A percentile compares a stretch with the other conserved stretches of the same genome.
These are phyloP conservation scores for Beverwykella pulmonaria DNA, from an alignment of 495 filamentous ascomycete genomes.

Conservation along the genomic window DNA sequence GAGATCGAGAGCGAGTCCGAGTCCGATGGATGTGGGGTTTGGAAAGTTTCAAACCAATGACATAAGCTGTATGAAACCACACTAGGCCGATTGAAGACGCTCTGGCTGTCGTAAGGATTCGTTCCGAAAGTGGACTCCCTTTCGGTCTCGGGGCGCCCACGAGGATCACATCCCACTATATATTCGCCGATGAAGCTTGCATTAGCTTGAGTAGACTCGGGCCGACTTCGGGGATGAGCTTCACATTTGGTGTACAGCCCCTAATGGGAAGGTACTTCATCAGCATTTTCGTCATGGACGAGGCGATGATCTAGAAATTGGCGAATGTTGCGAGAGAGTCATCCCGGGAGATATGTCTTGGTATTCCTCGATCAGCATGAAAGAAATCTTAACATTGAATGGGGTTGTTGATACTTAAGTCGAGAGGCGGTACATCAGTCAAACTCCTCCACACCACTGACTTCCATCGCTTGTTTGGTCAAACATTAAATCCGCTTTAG, in stretches of 20 bases:
- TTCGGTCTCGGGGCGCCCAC: not conserved
- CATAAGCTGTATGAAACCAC: not conserved
- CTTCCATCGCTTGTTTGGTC: not conserved
- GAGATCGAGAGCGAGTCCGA: conserved; percentile 6
- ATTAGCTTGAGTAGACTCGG: not conserved
- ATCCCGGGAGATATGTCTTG: not conserved
- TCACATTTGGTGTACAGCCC: not conserved
- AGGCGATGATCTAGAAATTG: not conserved
- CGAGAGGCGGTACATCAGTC: not conserved
- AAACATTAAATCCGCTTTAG: not conserved
- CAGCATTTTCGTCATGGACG: not conserved
- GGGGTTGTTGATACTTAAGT: not conserved
- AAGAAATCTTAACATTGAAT: not conserved
- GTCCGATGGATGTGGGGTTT: not conserved
- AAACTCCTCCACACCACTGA: not conserved
- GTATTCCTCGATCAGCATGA: not conserved
- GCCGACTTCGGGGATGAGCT: not conserved
- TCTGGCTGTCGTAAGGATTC: not conserved
- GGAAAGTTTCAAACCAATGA: not conserved
- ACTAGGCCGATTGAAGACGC: not conserved
- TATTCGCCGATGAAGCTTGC: not conserved
- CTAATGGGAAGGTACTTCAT: not conserved
- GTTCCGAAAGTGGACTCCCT: not conserved
- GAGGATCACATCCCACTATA: not conserved
- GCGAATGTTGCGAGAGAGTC: not conserved